A percentile compares a stretch with the other conserved stretches of the same genome.
Evolutionary conservation across 345 rosid species (phyloP).

Genomic region (Nephelium lappaceum): DNA sequence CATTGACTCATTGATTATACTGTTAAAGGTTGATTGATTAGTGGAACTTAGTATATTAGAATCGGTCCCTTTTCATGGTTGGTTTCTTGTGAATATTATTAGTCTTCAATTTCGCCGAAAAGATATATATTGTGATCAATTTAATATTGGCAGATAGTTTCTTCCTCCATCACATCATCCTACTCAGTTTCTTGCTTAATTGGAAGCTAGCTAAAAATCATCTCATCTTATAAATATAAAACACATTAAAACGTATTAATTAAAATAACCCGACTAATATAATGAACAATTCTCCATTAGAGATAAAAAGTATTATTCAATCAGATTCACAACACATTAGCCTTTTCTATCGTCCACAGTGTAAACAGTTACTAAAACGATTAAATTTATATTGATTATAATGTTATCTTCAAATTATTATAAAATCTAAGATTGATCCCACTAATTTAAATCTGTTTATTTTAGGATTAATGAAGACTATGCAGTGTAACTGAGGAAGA

Average conservation of each 20-base stretch:
- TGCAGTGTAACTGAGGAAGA: background rate
- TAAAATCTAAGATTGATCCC: background rate
- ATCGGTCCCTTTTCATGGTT: background rate
- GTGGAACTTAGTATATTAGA: background rate
- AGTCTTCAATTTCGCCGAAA: background rate
- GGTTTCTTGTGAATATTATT: slow-evolving; percentile 4
- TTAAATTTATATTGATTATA: background rate
- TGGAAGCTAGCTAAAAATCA: background rate
- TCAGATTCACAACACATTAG: slow-evolving; percentile 7
- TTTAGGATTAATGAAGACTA: background rate
- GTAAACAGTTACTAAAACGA: background rate
- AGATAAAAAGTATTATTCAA: background rate
- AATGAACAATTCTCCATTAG: slow-evolving; percentile 3
- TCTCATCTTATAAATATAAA: too few relatives aligned
- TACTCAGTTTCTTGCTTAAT: slow-evolving; percentile 18
- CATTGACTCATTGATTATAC: background rate
- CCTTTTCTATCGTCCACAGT: slow-evolving; percentile 7
- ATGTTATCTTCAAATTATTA: background rate
- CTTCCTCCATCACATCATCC: slow-evolving; percentile 31
- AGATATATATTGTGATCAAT: background rate
- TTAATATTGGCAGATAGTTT: slow-evolving; percentile 10
- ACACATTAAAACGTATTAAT: too few relatives aligned
- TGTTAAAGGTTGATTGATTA: background rate
- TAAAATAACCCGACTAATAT: too few relatives aligned
- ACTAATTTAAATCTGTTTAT: background rate